Evolutionary conservation across 2,329 filamentous ascomycete genomes (phyloP).

Genomic region (Paecilomyces sp.): DNA sequence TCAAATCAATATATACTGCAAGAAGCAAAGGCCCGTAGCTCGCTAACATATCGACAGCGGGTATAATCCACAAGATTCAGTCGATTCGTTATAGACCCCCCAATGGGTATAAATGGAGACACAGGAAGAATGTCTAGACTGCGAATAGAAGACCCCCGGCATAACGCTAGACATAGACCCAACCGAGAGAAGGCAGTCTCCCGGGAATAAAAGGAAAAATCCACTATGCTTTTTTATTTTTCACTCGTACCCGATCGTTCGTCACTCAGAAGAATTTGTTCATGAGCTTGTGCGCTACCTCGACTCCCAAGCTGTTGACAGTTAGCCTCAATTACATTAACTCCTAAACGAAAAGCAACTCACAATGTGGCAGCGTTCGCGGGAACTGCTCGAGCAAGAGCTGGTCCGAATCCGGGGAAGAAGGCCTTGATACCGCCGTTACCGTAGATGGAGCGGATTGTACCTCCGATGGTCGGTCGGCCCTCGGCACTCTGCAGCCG

Average conservation of each 20-base stretch:
- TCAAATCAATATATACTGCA: neutral
- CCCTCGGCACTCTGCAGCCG: slow-evolving; percentile 86
- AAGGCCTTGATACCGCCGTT: slow-evolving; percentile 83
- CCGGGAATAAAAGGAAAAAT: neutral
- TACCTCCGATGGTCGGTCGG: slow-evolving; percentile 69
- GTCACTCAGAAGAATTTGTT: slow-evolving; percentile 33
- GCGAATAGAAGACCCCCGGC: neutral
- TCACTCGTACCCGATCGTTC: neutral
- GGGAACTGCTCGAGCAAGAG: slow-evolving; percentile 84
- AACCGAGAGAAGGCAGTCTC: neutral
- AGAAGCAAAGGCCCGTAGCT: neutral
- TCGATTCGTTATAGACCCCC: neutral
- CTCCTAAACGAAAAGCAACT: slow-evolving; percentile 9
- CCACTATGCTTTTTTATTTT: neutral
- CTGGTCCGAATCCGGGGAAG: slow-evolving; percentile 93
- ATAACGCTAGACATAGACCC: neutral
- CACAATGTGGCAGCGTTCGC: slow-evolving; percentile 92
- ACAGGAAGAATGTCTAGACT: neutral
- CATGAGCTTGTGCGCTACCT: slow-evolving; percentile 46
- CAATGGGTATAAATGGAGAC: neutral
- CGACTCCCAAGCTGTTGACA: slow-evolving; percentile 36
- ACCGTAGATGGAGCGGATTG: slow-evolving; percentile 74
- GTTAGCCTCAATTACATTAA: slow-evolving; percentile 8
- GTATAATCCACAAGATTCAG: neutral
- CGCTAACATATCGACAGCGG: neutral